These are phyloP conservation scores for Cercospora sp. DNA, from an alignment of 2,329 filamentous ascomycete genomes.

Conservation along the genomic window DNA sequence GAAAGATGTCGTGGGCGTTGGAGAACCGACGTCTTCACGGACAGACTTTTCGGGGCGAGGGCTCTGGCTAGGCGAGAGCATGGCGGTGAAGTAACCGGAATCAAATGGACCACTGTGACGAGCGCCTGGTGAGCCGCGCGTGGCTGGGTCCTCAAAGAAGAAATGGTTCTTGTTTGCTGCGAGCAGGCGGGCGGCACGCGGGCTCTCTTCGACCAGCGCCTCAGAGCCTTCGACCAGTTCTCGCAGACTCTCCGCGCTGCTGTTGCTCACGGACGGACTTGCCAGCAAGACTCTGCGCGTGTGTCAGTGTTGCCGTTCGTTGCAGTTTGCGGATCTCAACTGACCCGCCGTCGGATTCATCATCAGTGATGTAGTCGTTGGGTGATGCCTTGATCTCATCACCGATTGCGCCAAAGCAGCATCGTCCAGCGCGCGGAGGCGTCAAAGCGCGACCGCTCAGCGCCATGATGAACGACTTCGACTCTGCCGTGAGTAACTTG, in stretches of 20 bases:
- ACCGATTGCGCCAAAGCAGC: slow-evolving; percentile 13
- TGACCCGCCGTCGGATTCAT: slow-evolving; percentile 8
- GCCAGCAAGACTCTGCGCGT: neutral
- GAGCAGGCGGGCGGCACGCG: slow-evolving; percentile 3
- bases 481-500: neutral
- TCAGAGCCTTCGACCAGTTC: slow-evolving; percentile 11
- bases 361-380: neutral
- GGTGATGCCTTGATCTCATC: slow-evolving; percentile 4
- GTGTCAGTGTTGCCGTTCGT: neutral
- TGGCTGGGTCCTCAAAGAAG: neutral
- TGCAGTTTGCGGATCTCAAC: neutral
- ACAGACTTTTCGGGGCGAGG: neutral
- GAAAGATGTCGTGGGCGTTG: neutral
- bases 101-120: neutral
- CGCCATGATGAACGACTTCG: neutral
- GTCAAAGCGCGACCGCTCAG: neutral
- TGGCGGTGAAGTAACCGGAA: neutral
- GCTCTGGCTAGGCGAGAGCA: neutral
- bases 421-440: neutral
- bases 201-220: slow-evolving; percentile 6
- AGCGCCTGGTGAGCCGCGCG: neutral
- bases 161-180: neutral
- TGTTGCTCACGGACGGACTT: neutral
- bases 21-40: neutral
- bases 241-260: neutral